Evolutionary conservation across 2,329 filamentous ascomycete species (phyloP).

Genomic region (Sporothrix curviconia): DNA sequence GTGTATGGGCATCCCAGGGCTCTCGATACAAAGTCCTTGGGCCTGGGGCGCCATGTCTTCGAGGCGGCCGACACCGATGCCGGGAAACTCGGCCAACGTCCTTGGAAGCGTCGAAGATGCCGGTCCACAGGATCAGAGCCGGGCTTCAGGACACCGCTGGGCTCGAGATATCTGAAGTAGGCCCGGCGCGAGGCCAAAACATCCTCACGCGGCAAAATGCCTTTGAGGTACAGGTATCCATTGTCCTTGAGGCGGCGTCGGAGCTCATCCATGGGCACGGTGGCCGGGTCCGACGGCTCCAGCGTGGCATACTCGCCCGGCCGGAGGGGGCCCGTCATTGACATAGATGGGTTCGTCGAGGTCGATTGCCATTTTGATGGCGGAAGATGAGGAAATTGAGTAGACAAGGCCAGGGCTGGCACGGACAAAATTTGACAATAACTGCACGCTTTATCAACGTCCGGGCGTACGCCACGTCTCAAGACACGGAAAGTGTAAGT

Average conservation of each 20-base stretch:
- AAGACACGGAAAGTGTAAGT: too few relatives aligned
- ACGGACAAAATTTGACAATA: neutral
- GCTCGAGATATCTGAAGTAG: slow-evolving; percentile 48
- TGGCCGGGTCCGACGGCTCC: slow-evolving; percentile 8
- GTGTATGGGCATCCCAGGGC: slow-evolving; percentile 48
- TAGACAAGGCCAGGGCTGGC: too few relatives aligned
- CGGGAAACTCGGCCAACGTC: slow-evolving; percentile 39
- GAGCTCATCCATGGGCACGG: slow-evolving; percentile 13
- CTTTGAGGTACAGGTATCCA: slow-evolving; percentile 51
- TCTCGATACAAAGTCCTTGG: neutral
- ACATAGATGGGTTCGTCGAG: slow-evolving; percentile 11
- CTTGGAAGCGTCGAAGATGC: slow-evolving; percentile 44
- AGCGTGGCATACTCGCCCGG: slow-evolving; percentile 11
- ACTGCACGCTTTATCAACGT: too few relatives aligned
- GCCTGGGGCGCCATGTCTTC: slow-evolving; percentile 25
- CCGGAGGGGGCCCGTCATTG: slow-evolving; percentile 16
- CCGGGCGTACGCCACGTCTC: too few relatives aligned
- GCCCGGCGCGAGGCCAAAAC: slow-evolving; percentile 44
- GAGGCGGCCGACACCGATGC: slow-evolving; percentile 47
- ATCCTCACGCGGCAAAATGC: slow-evolving; percentile 44
- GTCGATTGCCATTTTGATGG: neutral
- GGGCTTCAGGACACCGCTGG: slow-evolving; percentile 50
- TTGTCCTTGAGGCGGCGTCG: slow-evolving; percentile 25
- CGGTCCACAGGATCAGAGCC: slow-evolving; percentile 44
- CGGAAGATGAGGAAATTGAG: too few relatives aligned